These are phyloP conservation scores for Clarireedia homoeocarpa DNA, from an alignment of 2,329 filamentous ascomycete species.

Conservation along the genomic window DNA sequence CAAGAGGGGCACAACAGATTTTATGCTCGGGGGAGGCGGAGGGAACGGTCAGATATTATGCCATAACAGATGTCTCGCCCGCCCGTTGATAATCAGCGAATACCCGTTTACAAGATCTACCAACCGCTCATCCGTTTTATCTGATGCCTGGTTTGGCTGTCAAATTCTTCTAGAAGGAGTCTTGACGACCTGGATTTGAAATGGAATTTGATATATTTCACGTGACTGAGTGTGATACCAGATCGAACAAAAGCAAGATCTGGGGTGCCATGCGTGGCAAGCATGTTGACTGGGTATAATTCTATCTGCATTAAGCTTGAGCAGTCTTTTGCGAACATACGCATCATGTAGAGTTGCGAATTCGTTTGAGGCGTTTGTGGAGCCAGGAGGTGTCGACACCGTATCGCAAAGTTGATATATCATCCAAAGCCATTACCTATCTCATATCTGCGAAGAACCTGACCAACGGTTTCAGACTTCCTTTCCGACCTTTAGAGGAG, in stretches of 20 bases:
- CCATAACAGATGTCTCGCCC: neutral
- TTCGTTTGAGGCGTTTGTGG: too few species aligned
- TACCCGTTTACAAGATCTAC: neutral
- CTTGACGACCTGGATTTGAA: too few species aligned
- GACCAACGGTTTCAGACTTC: too few species aligned
- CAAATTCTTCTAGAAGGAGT: too few species aligned
- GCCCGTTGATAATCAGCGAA: neutral
- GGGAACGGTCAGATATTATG: neutral
- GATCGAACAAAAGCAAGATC: neutral
- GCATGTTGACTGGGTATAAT: neutral
- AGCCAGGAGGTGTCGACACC: too few species aligned
- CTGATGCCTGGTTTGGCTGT: neutral
- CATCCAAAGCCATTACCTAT: too few species aligned
- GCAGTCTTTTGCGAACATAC: too few species aligned
- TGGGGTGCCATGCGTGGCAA: neutral
- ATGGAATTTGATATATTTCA: neutral
- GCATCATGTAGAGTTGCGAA: too few species aligned
- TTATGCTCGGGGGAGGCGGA: neutral
- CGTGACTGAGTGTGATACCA: constrained; percentile 1
- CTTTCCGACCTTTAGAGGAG: too few species aligned
- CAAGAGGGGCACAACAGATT: constrained; percentile 1
- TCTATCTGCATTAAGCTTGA: neutral
- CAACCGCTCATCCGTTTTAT: neutral
- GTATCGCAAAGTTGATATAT: too few species aligned
- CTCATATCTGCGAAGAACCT: too few species aligned